These are phyloP conservation scores for Huntiella omanensis DNA, from an alignment of 2,329 filamentous ascomycete species.

Conservation along the genomic window DNA sequence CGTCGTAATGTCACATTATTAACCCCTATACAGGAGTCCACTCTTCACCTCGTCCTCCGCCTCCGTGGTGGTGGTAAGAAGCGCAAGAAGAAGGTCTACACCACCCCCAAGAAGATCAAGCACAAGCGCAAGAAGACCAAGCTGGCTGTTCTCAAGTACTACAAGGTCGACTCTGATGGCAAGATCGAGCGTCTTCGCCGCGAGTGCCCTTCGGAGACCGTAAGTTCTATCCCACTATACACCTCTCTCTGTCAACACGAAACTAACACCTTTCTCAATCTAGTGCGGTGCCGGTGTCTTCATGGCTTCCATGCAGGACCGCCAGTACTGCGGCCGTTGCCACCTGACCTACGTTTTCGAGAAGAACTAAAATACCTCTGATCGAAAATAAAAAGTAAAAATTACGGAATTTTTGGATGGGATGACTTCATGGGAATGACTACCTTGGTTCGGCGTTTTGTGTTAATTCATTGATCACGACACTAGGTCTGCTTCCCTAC, in stretches of 20 bases:
- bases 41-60: conserved; percentile 92
- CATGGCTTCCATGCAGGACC: conserved; percentile 99
- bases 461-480: conserved; percentile 11
- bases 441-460: conserved; percentile 11
- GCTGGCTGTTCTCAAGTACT: conserved; percentile 99
- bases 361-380: conserved; percentile 32
- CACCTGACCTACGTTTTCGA: conserved; percentile 57
- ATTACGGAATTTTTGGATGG: conserved; percentile 11
- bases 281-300: conserved; percentile 99
- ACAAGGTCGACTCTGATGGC: conserved; percentile 99
- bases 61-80: conserved; percentile 99
- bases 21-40: conserved; percentile 33
- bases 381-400: conserved; percentile 12
- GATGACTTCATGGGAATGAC: conserved; percentile 13
- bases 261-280: conserved; percentile 13
- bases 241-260: conserved; percentile 15
- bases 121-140: conserved; percentile 99
- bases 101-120: conserved; percentile 99
- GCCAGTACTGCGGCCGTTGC: conserved; percentile 81
- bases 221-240: conserved; percentile 28
- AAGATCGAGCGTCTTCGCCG: conserved; percentile 98
- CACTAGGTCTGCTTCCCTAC: conserved; percentile 7
- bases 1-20: too few relatives aligned
- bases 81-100: conserved; percentile 99
- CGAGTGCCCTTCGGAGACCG: conserved; percentile 85